phyloP scores from a whole-genome alignment of 148 eudicot species.

The Dianthus caryophyllus region DNA sequence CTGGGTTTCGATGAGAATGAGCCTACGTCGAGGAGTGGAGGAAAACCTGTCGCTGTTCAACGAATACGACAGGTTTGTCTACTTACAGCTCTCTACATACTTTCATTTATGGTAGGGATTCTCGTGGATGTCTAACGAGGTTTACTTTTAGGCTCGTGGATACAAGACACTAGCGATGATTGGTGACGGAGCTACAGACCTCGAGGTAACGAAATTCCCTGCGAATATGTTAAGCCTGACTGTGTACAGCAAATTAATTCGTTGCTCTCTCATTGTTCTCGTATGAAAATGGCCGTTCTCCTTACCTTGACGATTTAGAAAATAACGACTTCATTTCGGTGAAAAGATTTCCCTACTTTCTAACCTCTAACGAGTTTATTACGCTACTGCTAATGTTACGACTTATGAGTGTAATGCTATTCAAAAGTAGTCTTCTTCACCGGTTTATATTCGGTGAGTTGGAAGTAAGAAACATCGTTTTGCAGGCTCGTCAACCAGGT shows the following conservation, averaged over 20 bases:
- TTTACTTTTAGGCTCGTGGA: constrained; percentile 53
- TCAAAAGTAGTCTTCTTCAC: not conserved
- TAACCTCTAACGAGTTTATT: too few relatives aligned
- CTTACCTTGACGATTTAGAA: too few relatives aligned
- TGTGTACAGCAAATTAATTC: not conserved
- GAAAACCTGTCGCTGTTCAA: constrained; percentile 91
- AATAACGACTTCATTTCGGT: too few relatives aligned
- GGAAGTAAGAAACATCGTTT: constrained; percentile 2
- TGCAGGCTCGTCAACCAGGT: constrained; percentile 83
- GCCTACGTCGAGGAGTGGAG: constrained; percentile 95
- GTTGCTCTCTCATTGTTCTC: too few relatives aligned
- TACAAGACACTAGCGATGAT: constrained; percentile 82
- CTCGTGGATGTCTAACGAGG: not conserved
- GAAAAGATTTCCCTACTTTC: too few relatives aligned
- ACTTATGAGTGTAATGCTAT: too few relatives aligned
- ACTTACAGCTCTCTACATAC: not conserved
- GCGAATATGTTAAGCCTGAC: not conserved
- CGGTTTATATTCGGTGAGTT: not conserved
- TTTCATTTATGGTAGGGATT: not conserved
- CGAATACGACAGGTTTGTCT: constrained; percentile 66
- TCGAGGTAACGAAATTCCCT: constrained; percentile 56
- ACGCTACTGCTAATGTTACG: too few relatives aligned
- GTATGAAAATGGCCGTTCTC: too few relatives aligned
- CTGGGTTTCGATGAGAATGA: constrained; percentile 74
- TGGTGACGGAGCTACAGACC: constrained; percentile 99